A percentile compares a stretch with the other conserved stretches of the same genome.
Conservation (phyloP, 78 protist genomes). For the Bodo saltans region DNA sequence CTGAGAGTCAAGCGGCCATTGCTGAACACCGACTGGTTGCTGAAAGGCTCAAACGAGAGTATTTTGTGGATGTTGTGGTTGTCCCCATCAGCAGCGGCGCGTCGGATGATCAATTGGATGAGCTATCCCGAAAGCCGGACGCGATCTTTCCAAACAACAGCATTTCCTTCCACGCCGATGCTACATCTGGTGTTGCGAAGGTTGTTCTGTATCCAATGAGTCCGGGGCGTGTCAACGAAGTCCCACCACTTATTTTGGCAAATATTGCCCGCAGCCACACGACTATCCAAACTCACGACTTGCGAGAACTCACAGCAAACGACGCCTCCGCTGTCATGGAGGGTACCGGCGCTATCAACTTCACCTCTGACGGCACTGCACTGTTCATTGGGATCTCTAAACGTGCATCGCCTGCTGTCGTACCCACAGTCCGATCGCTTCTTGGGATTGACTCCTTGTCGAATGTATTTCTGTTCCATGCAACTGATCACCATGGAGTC, state of each 20-base stretch:
- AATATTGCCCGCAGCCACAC: no score
- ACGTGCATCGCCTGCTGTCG: background rate
- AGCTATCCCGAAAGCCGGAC: background rate
- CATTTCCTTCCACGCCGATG: background rate
- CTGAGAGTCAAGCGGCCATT: no score
- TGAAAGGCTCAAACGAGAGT: no score
- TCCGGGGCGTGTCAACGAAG: background rate
- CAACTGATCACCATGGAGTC: background rate
- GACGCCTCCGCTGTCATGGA: background rate
- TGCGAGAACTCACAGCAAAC: no score
- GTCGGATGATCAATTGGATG: no score
- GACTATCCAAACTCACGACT: no score
- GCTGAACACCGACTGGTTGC: no score
- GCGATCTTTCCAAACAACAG: background rate
- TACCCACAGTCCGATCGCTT: background rate
- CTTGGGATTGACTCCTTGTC: background rate
- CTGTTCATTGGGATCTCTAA: background rate
- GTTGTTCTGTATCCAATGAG: background rate
- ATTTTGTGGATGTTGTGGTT: no score
- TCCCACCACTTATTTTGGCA: no score
- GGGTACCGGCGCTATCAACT: background rate
- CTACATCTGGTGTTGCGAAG: background rate
- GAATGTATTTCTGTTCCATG: background rate
- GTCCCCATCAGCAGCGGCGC: no score
- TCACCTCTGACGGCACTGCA: background rate